Evolutionary conservation across 306 rosid genomes (phyloP).

Genomic region (Hippophae gyantsensis): DNA sequence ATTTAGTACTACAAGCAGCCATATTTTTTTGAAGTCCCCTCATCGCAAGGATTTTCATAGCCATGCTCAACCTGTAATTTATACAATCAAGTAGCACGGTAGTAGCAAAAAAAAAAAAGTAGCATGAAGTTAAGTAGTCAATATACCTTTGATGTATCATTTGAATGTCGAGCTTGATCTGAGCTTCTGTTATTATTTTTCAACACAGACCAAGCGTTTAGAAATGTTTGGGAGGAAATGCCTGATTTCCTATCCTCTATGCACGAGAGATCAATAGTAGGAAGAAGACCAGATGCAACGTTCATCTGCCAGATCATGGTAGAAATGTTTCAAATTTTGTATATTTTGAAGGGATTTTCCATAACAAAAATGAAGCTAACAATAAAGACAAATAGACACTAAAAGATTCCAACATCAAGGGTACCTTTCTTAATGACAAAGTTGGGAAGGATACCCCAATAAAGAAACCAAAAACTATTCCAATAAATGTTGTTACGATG

Average conservation of each 20-base stretch:
- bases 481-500: conserved; percentile 66
- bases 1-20: too few relatives aligned
- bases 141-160: conserved; percentile 60
- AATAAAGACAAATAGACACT: not conserved
- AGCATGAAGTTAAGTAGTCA: not conserved
- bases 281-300: conserved; percentile 57
- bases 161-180: conserved; percentile 33
- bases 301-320: conserved; percentile 50
- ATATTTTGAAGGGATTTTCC: too few relatives aligned
- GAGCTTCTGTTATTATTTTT: conserved; percentile 31
- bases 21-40: not conserved
- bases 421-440: conserved; percentile 74
- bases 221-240: conserved; percentile 21
- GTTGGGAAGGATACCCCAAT: conserved; percentile 80
- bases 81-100: not conserved
- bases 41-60: not conserved
- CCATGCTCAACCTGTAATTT: conserved; percentile 6
- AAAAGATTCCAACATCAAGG: not conserved
- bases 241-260: conserved; percentile 32
- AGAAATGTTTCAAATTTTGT: conserved; percentile 11
- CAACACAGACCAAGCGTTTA: conserved; percentile 24
- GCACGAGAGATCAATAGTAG: conserved; percentile 48
- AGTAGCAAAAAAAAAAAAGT: not conserved
- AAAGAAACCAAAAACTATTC: conserved; percentile 77
- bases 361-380: conserved; percentile 3